Conservation (phyloP, 164 flowering plant species). For the Nymphaea thermarum region DNA sequence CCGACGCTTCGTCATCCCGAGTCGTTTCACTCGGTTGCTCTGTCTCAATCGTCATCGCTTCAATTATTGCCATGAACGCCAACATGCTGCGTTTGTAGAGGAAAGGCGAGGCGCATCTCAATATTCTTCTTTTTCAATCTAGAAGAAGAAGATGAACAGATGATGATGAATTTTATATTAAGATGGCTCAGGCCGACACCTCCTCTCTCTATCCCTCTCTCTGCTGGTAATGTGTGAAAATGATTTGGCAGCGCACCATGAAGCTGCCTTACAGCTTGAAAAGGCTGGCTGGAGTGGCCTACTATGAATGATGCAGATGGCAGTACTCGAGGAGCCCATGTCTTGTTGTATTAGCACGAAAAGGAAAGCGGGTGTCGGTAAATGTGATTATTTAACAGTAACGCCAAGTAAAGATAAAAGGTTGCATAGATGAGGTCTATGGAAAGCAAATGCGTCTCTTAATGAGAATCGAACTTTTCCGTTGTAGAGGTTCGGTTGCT, state of each 20-base stretch:
- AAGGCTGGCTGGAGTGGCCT: background rate
- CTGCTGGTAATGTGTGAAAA: background rate
- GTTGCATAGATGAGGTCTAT: background rate
- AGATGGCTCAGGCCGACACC: too few relatives aligned
- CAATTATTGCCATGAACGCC: background rate
- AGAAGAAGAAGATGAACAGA: background rate
- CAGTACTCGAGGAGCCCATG: too few relatives aligned
- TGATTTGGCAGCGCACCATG: background rate
- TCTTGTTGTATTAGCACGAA: background rate
- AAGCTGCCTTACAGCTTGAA: background rate
- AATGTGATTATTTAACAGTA: background rate
- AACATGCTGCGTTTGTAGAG: background rate
- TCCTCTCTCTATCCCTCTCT: too few relatives aligned
- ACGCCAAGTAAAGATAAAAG: background rate
- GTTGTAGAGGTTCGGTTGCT: background rate
- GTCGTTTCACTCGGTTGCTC: background rate
- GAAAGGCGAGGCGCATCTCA: background rate
- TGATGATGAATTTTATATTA: too few relatives aligned
- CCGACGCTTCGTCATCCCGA: slow-evolving; percentile 11
- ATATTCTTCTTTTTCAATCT: too few relatives aligned
- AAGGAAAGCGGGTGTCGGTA: background rate
- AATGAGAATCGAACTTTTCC: background rate
- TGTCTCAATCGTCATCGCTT: background rate
- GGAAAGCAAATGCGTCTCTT: background rate
- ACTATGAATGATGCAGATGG: background rate